phyloP scores from a whole-genome alignment of 305 asterid species.

The Nicotiana rustica region DNA sequence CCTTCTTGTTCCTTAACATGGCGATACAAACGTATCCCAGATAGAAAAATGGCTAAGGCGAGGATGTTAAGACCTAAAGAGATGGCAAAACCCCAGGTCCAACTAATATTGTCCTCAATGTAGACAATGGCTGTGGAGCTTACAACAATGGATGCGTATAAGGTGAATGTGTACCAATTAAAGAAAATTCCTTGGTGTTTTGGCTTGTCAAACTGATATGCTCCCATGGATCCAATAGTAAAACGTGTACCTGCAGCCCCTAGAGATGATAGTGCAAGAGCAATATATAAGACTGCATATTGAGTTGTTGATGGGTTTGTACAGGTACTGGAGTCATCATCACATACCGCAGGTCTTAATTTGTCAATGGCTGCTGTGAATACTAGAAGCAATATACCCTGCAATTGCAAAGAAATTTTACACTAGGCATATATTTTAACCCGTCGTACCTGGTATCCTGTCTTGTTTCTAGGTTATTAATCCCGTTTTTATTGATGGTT shows the following conservation, averaged over 20 bases:
- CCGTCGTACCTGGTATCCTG: no score
- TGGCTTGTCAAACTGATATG: conserved; percentile 56
- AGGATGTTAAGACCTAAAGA: conserved; percentile 56
- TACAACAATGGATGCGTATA: conserved; percentile 55
- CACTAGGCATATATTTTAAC: no score
- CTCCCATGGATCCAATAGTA: conserved; percentile 72
- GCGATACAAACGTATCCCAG: conserved; percentile 57
- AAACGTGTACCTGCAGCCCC: conserved; percentile 73
- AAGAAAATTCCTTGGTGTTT: conserved; percentile 58
- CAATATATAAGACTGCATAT: conserved; percentile 50
- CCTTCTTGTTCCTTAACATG: conserved; percentile 44
- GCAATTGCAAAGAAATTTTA: background rate
- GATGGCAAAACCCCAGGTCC: conserved; percentile 64
- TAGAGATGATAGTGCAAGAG: conserved; percentile 51
- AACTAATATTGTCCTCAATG: conserved; percentile 60
- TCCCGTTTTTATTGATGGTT: no score
- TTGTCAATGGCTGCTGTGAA: conserved; percentile 52
- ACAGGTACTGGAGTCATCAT: conserved; percentile 42
- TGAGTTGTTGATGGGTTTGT: conserved; percentile 59
- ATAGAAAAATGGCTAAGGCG: conserved; percentile 52
- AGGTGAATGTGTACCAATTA: conserved; percentile 68
- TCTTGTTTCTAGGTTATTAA: no score
- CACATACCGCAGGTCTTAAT: conserved; percentile 57
- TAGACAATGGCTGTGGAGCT: conserved; percentile 66
- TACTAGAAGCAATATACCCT: conserved; percentile 59